Base-by-base conservation (phyloP, 768 basidiomycete species). In the Lactarius akahatsu region DNA sequence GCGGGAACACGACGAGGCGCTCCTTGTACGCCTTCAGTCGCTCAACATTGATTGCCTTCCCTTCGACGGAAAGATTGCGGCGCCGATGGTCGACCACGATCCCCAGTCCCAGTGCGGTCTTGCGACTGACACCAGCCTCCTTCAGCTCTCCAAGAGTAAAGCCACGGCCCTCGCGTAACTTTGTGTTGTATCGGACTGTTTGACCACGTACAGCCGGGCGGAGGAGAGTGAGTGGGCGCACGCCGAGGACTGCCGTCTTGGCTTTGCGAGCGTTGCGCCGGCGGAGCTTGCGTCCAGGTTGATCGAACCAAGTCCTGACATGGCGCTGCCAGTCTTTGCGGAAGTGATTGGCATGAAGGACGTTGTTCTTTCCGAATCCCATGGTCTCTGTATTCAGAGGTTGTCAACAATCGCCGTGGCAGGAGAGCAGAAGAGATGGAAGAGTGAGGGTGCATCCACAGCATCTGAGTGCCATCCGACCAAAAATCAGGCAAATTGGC, bases 321-420 rank as follows among this genome's bases (percentile, higher is more conserved):
- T 90, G 91, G 76, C 89, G 85, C 80, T 98, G 96, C 96, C 96
- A 98, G 79, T 98, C 96, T 88, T 98, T 98, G 83, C 88, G 92
- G 86, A 95, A 95, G 78, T 97, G 94, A 80, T 95, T 95, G 73
- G 79, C 85, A 81, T 87, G 94, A 79, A 96, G 92, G 82, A 92
- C 92, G 86, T 91, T 91, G 80, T 90, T 91, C 81, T 88, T 84
- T 71, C 79, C 81, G 77, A 90, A 90, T 85, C 88, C 89, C 89
- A 90, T 91, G 72, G 75, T 77, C 79, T 52, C 38, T 45, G 15
- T 79, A 81, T 73, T 81, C 83, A 67, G 68, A 66, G 64, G 38
- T 47, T n/a, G 69, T 65, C 47, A 74, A 68, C n/a, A 56, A 66
- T 59, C 64, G 65, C 65, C 47, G 20, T 57, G 57, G 57, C 28